Evolutionary conservation across 441 rosid species (phyloP).

Genomic region (Biscutella auriculata): DNA sequence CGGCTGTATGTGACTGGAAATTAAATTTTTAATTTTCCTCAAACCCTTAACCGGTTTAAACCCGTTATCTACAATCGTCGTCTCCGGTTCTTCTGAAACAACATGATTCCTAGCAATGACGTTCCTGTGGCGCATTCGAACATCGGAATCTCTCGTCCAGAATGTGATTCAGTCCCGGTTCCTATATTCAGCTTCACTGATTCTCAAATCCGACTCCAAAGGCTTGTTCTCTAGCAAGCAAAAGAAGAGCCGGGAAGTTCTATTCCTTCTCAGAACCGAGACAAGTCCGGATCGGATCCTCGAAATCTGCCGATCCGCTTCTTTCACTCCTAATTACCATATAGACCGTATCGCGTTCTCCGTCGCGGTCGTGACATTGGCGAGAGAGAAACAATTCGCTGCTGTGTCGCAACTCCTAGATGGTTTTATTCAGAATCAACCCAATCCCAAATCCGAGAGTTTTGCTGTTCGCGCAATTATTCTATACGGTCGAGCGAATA

Average conservation of each 20-base stretch:
- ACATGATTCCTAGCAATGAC: constrained; percentile 38
- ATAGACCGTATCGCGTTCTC: constrained; percentile 59
- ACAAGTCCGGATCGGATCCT: constrained; percentile 53
- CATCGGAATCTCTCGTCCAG: constrained; percentile 12
- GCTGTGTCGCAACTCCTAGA: constrained; percentile 43
- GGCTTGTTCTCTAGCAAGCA: constrained; percentile 35
- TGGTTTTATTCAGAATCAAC: constrained; percentile 40
- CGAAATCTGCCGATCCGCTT: constrained; percentile 58
- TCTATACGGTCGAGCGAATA: constrained; percentile 70
- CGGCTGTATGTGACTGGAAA: too few species aligned
- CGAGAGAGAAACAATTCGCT: constrained; percentile 35
- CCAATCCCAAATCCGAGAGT: constrained; percentile 45
- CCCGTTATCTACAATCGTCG: constrained; percentile 8
- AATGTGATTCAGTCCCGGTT: constrained; percentile 2
- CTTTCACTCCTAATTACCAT: constrained; percentile 44
- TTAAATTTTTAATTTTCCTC: not conserved
- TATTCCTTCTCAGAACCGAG: constrained; percentile 58
- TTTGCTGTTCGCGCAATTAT: constrained; percentile 50
- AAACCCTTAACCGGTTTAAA: constrained; percentile 19
- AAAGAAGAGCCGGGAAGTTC: constrained; percentile 47
- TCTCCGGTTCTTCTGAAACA: not conserved
- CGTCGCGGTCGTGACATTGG: constrained; percentile 48
- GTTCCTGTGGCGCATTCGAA: constrained; percentile 32
- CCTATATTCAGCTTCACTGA: constrained; percentile 23
- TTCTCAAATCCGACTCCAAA: constrained; percentile 24